Evolutionary conservation across 192 early-diverging fungal genomes (phyloP).

Genomic region (Umbelopsis ramanniana): DNA sequence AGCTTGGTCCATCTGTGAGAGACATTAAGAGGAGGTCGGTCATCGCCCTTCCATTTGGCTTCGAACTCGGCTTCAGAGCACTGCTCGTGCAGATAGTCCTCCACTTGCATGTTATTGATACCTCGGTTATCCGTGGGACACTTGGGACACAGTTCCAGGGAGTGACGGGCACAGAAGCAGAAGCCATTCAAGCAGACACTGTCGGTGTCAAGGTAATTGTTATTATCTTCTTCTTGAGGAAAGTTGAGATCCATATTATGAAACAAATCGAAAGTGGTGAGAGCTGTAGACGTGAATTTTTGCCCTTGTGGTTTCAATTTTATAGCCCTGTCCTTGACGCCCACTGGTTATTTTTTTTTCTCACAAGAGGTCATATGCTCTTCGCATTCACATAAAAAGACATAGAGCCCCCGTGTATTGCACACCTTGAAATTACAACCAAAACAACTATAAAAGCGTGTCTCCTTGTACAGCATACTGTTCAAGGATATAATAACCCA

Average conservation of each 20-base stretch:
- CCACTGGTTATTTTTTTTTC: not conserved
- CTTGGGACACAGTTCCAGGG: constrained; percentile 34
- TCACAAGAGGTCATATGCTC: constrained; percentile 21
- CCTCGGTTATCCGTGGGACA: constrained; percentile 41
- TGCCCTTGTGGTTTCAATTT: not conserved
- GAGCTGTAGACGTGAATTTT: not conserved
- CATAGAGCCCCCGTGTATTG: not conserved
- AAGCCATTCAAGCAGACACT: constrained; percentile 39
- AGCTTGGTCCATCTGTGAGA: constrained; percentile 32
- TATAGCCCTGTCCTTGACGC: not conserved
- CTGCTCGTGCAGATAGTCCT: constrained; percentile 30
- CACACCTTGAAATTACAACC: not conserved
- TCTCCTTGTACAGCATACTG: no score
- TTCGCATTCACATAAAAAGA: not conserved
- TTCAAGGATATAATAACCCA: no score
- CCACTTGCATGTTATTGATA: constrained; percentile 35
- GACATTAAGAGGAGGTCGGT: constrained; percentile 31
- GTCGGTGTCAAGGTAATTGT: constrained; percentile 33
- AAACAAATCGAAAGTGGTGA: not conserved
- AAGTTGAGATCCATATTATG: constrained; percentile 32
- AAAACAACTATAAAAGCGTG: not conserved
- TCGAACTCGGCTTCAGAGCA: constrained; percentile 31
- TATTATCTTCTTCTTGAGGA: constrained; percentile 22
- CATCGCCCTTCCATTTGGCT: constrained; percentile 42
- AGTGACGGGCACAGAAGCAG: constrained; percentile 41